Evolutionary conservation across 176 grass and related monocot genomes (phyloP).

Genomic region (Ensete glaucum): DNA sequence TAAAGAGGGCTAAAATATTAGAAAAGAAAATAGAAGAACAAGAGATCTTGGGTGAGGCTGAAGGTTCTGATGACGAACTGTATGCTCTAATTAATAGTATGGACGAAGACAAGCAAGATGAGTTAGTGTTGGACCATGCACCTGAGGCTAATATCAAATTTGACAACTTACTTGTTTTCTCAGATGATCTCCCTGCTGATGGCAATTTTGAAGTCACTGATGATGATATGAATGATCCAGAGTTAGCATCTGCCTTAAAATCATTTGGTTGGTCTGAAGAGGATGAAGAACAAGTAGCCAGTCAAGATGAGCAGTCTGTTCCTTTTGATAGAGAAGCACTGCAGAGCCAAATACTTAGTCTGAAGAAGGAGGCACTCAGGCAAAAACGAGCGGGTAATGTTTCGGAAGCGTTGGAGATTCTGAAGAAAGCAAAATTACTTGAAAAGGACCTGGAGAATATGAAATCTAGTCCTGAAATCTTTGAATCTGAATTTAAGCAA

Average conservation of each 20-base stretch:
- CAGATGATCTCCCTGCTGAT: slow-evolving; percentile 44
- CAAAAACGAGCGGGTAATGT: slow-evolving; percentile 68
- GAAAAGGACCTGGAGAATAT: slow-evolving; percentile 47
- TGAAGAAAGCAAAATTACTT: slow-evolving; percentile 87
- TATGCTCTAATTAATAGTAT: slow-evolving; percentile 60
- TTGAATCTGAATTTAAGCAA: slow-evolving; percentile 22
- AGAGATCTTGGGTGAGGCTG: slow-evolving; percentile 75
- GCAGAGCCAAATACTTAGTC: slow-evolving; percentile 46
- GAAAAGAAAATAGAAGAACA: slow-evolving; percentile 87
- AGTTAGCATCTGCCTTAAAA: slow-evolving; percentile 64
- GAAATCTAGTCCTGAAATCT: slow-evolving; percentile 27
- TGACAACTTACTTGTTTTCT: slow-evolving; percentile 26
- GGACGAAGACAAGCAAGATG: slow-evolving; percentile 56
- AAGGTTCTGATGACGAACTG: slow-evolving; percentile 85
- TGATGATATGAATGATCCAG: slow-evolving; percentile 79
- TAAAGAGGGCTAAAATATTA: slow-evolving; percentile 95
- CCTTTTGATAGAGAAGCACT: slow-evolving; percentile 37
- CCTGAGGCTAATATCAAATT: slow-evolving; percentile 32
- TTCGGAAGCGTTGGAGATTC: slow-evolving; percentile 63
- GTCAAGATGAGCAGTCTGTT: slow-evolving; percentile 11
- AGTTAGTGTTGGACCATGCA: slow-evolving; percentile 38
- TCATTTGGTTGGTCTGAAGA: slow-evolving; percentile 86
- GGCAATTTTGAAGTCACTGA: slow-evolving; percentile 76
- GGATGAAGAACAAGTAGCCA: slow-evolving; percentile 36
- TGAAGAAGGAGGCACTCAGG: slow-evolving; percentile 76